A percentile compares a stretch with the other conserved stretches of the same genome.
phyloP scores from a whole-genome alignment of 2,329 filamentous ascomycete species.

The Byssothecium circinans region DNA sequence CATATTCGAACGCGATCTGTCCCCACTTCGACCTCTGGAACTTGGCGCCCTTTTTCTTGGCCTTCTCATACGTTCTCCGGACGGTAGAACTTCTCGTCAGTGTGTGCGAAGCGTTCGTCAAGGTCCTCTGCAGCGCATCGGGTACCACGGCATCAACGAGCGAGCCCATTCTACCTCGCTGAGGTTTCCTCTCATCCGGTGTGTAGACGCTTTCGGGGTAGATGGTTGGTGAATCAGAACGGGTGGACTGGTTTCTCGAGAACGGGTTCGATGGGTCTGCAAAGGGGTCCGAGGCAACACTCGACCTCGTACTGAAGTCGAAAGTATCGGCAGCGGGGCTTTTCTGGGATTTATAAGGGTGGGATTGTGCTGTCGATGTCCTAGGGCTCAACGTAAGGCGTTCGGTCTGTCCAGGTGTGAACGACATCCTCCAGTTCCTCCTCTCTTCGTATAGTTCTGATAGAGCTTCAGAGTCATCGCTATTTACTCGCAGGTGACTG shows the following conservation, averaged over 20 bases:
- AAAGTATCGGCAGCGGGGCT: not conserved
- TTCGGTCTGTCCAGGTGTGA: constrained; percentile 2
- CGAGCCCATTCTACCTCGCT: constrained; percentile 18
- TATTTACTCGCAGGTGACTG: too few relatives aligned
- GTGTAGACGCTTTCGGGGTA: constrained; percentile 6
- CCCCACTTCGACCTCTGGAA: constrained; percentile 39
- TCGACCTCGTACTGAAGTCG: not conserved
- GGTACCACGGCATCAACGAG: constrained; percentile 22
- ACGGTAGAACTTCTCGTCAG: constrained; percentile 16
- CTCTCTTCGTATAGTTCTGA: not conserved
- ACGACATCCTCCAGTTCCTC: constrained; percentile 3
- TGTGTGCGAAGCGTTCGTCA: constrained; percentile 20
- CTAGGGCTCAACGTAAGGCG: constrained; percentile 3
- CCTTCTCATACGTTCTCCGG: constrained; percentile 26
- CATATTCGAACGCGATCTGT: constrained; percentile 44
- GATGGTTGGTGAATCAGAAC: constrained; percentile 5
- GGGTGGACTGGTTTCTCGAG: constrained; percentile 7
- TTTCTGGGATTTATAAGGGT: not conserved
- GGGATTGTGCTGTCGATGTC: not conserved
- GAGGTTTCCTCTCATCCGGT: constrained; percentile 7
- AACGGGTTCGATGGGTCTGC: constrained; percentile 4
- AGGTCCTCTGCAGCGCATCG: constrained; percentile 14
- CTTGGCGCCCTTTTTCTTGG: constrained; percentile 22
- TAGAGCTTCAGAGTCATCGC: not conserved
- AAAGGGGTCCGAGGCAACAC: not conserved